These are phyloP conservation scores for Neurospora intermedia DNA, from an alignment of 495 filamentous ascomycete genomes.

Conservation along the genomic window DNA sequence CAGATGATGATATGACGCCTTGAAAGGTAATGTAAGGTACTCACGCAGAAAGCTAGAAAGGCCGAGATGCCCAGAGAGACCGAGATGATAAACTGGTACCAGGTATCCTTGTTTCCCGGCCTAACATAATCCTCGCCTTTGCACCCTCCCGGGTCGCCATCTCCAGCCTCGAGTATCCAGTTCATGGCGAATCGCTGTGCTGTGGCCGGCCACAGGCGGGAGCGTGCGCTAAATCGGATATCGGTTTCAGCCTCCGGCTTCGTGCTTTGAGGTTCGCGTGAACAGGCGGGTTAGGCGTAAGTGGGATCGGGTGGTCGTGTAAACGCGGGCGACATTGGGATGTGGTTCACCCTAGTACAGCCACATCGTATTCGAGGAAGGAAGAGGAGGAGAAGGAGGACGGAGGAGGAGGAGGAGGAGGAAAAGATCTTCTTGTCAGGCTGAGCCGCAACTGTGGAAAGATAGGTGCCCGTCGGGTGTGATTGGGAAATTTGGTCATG, in stretches of 20 bases:
- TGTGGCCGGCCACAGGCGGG: background rate
- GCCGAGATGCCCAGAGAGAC: conserved; percentile 38
- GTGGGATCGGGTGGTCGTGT: background rate
- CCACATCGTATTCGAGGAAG: background rate
- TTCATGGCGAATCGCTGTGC: conserved; percentile 9
- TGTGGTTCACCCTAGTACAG: background rate
- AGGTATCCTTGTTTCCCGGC: conserved; percentile 30
- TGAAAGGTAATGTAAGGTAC: conserved; percentile 5
- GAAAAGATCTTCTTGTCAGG: background rate
- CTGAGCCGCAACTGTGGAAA: background rate
- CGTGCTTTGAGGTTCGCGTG: background rate
- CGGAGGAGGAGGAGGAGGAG: background rate
- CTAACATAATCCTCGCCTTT: conserved; percentile 21
- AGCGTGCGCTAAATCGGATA: background rate
- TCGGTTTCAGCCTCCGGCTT: background rate
- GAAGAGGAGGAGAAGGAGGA: background rate
- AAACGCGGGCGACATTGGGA: background rate
- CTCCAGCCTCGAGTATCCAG: conserved; percentile 5
- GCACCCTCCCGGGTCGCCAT: conserved; percentile 9
- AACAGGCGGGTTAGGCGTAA: background rate
- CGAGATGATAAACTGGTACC: conserved; percentile 44
- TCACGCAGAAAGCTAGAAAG: conserved; percentile 43
- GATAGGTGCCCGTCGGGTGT: background rate
- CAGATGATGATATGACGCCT: background rate
- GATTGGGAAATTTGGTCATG: background rate